Evolutionary conservation across 2,329 filamentous ascomycete species (phyloP), one percentile per base, ranked within the genome.

Genomic region (Aspergillus fijiensis): DNA sequence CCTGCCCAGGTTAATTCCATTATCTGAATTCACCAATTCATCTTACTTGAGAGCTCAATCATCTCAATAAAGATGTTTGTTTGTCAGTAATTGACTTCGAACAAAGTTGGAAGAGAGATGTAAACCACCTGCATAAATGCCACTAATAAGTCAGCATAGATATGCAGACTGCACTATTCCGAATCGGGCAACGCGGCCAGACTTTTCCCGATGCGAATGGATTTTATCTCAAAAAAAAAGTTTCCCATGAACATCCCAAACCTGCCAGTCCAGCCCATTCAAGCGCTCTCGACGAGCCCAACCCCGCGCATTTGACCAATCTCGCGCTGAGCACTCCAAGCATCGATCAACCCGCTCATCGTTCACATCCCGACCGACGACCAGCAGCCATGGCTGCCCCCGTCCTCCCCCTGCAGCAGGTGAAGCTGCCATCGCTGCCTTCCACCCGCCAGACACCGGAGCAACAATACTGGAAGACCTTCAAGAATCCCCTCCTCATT

Each of bases 401-500:
- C 80, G 90, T 96, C 70, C 86, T 87, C 76, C 89, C 90, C 62
- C 81, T 96, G 67, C 87, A 88, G 75, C 89, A 89, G 76, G 81
- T 96, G 72, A 96, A 92, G 83, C 85, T 96, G 72, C 88, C 94
- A 59, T 85, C 90, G 64, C 91, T 91, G 54, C 92, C 92, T 59
- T 88, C 89, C 47, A 89, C 91, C 57, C 72, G 71, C 52, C 80
- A 94, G 51, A 96, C 94, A 5, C 89, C 93, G 33, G 95, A 99
- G 80, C 93, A 98, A 79, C 86, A 89, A 66, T 98, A 98, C 83
- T 99, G 96, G 96, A 90, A 89, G 73, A 89, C 90, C 12, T 99
- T 99, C 82, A 92, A 91, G 79, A 95, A 93, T 68, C 91, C 93
- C 66, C 87, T 96, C 60, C 87, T 94, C 63, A 88, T 98, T 63